phyloP scores from a whole-genome alignment of 768 basidiomycete species.

The Boletus vinaceobasis region DNA sequence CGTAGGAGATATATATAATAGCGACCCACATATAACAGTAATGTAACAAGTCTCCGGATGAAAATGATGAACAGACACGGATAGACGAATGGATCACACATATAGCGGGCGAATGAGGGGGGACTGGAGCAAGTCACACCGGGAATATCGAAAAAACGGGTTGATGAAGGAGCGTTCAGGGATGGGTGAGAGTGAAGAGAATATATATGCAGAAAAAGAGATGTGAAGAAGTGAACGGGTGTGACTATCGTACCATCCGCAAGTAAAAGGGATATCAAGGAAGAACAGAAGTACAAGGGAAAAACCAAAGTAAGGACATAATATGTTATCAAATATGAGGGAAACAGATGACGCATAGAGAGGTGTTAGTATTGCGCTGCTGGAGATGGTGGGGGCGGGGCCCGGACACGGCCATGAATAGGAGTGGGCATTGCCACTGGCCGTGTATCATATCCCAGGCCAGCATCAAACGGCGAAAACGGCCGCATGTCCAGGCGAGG shows the following conservation, averaged over 20 bases:
- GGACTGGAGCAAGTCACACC: not conserved
- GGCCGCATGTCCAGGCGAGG: constrained; percentile 38
- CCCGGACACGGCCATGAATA: not conserved
- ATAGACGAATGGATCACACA: not conserved
- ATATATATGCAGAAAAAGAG: not conserved
- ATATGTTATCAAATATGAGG: constrained; percentile 20
- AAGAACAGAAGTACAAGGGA: not conserved
- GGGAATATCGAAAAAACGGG: not conserved
- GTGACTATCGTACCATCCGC: not conserved
- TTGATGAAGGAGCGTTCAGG: not conserved
- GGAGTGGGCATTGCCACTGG: constrained; percentile 5
- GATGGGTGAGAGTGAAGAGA: not conserved
- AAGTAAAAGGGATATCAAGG: constrained; percentile 4
- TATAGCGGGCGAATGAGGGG: not conserved
- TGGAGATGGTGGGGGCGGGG: constrained; percentile 11
- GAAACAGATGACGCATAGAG: not conserved
- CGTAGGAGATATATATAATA: not conserved
- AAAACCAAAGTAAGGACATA: not conserved
- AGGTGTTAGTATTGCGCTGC: constrained; percentile 11
- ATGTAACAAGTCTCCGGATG: not conserved
- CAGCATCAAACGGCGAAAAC: constrained; percentile 47
- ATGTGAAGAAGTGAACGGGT: not conserved
- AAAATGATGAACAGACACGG: not conserved
- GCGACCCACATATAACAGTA: not conserved
- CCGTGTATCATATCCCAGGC: constrained; percentile 17